Base-by-base conservation (phyloP, 2,329 filamentous ascomycete species). In the Penicillium sp. region DNA sequence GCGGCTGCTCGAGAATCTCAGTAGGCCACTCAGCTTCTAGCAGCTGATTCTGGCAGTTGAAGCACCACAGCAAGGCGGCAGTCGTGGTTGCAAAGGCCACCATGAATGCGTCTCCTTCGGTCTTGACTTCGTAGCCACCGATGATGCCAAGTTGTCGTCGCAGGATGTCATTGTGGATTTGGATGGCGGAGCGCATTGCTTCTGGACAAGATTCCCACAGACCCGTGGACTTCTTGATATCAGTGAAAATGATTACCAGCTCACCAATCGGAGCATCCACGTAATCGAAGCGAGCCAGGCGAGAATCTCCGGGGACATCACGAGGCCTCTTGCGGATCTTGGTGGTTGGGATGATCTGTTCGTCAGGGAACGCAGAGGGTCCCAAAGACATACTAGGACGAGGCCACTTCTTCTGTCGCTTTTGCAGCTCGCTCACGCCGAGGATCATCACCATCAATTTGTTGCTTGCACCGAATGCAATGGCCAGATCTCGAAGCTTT, bases 361-460 rank as follows among this genome's bases (percentile, higher is more conserved):
- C 77, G 36, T 79, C 82, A 14, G 92, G 81, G 20, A 89, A 81
- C 4, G 87, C 83, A 18, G 88, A 87, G 1, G 89, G 88, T 46
- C 89, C 89, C 73, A 95, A 83, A 13, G 89, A 90, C 81, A 95
- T 87, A 74, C 89, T 95, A 64, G 91, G 85, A 36, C 89, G 90
- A 50, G 90, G 82, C 46, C 88, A 76, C 74, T 86, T 71, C 57
- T 88, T 83, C 68, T 95, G 89, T 51, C 90, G 84, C 67, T 89
- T 89, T 74, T 95, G 92, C 48, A 99, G 77, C 66, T 97, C 92
- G 49, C 88, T 87, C 33, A 99, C 88, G 49, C 92, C 92, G 48
- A 99, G 86, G 78, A 99, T 90, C 92, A 97, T 97, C 40, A 99
- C 90, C 92, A 97, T 97, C 57, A 97, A 89, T 75, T 99, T 99